Evolutionary conservation across 176 grass and related monocot species (phyloP).

Genomic region (Melocanna baccifera): DNA sequence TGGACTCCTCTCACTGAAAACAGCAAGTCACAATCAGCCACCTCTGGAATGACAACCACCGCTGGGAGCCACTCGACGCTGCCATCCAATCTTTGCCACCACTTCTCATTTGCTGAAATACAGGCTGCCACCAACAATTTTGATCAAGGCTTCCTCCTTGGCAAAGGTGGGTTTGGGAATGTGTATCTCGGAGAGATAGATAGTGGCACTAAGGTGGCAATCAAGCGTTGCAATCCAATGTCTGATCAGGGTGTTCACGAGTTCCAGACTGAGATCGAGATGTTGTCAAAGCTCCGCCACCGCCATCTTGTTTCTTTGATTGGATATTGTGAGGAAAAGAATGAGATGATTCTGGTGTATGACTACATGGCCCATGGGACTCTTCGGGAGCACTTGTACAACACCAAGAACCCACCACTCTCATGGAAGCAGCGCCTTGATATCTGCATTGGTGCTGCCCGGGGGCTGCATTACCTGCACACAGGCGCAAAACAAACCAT

Average conservation of each 20-base stretch:
- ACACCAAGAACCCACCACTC: constrained; percentile 43
- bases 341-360: constrained; percentile 77
- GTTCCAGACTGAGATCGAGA: constrained; percentile 77
- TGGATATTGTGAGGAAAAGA: constrained; percentile 67
- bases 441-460: constrained; percentile 73
- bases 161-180: constrained; percentile 72
- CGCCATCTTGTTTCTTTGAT: constrained; percentile 70
- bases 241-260: constrained; percentile 62
- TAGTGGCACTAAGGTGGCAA: constrained; percentile 54
- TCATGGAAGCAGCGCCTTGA: constrained; percentile 70
- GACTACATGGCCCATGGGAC: constrained; percentile 72
- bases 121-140: constrained; percentile 56
- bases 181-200: constrained; percentile 67
- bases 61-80: constrained; percentile 45
- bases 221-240: constrained; percentile 65
- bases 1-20: constrained; percentile 40
- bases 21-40: constrained; percentile 27
- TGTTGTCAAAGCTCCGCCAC: constrained; percentile 72
- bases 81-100: constrained; percentile 50
- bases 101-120: constrained; percentile 60
- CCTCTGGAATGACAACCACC: constrained; percentile 18
- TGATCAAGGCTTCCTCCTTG: constrained; percentile 53
- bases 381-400: constrained; percentile 60
- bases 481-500: constrained; percentile 60
- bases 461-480: constrained; percentile 65